These are phyloP conservation scores for Alternaria viburni DNA, from an alignment of 2,329 filamentous ascomycete species.

Conservation along the genomic window DNA sequence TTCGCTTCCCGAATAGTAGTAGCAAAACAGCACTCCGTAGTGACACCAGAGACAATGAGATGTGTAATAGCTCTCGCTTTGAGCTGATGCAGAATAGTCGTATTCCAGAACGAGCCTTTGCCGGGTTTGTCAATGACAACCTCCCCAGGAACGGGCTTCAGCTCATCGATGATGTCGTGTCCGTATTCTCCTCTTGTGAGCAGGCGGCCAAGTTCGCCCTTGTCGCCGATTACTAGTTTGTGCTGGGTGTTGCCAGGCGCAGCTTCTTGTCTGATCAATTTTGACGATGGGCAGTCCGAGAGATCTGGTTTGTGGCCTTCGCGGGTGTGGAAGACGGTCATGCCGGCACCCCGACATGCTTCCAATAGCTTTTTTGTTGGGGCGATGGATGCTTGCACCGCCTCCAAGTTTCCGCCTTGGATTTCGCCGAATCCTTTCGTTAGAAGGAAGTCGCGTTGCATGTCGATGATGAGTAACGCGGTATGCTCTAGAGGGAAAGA, in stretches of 20 bases:
- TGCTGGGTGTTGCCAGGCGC: constrained; percentile 55
- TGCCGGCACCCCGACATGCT: constrained; percentile 50
- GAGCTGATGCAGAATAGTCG: constrained; percentile 59
- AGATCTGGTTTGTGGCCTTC: constrained; percentile 60
- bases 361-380: constrained; percentile 53
- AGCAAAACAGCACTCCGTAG: constrained; percentile 65
- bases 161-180: constrained; percentile 62
- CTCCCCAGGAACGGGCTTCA: constrained; percentile 59
- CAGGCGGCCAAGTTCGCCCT: constrained; percentile 60
- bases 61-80: constrained; percentile 64
- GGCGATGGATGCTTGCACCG: constrained; percentile 49
- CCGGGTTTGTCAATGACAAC: constrained; percentile 65
- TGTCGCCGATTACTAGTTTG: constrained; percentile 59
- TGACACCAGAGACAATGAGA: constrained; percentile 63
- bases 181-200: constrained; percentile 62
- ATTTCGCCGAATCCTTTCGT: constrained; percentile 59
- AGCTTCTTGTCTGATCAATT: constrained; percentile 57
- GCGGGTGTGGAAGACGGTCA: constrained; percentile 58
- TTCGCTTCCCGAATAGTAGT: constrained; percentile 64
- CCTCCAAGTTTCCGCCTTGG: constrained; percentile 54
- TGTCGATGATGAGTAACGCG: constrained; percentile 59
- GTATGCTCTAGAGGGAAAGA: constrained; percentile 55
- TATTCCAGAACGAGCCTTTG: constrained; percentile 66
- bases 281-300: constrained; percentile 60
- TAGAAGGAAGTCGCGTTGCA: constrained; percentile 61